Conservation (phyloP, 2,329 filamentous ascomycete genomes). For the Ophiostoma fasciatum region DNA sequence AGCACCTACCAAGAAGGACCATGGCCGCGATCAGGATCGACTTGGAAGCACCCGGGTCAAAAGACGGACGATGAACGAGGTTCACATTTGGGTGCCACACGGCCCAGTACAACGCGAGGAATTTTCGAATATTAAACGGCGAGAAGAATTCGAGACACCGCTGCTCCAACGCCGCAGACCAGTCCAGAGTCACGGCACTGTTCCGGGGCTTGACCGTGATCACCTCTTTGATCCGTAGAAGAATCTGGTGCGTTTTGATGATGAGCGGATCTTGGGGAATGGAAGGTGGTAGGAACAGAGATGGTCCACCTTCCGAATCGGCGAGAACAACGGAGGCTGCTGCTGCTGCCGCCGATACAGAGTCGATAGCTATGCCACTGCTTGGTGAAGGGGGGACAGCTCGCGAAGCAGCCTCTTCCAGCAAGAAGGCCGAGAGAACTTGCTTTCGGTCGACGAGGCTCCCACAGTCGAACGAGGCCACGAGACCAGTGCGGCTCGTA, state of each 20-base stretch:
- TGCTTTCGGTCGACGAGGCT: neutral
- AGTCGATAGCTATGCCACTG: no score
- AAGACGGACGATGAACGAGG: constrained; percentile 1
- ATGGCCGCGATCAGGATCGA: constrained; percentile 1
- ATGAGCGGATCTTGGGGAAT: neutral
- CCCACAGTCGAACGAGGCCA: constrained; percentile 3
- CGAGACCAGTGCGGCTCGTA: constrained; percentile 1
- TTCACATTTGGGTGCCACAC: constrained; percentile 6
- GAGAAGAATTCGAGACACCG: constrained; percentile 3
- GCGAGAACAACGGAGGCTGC: no score
- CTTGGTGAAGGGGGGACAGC: no score
- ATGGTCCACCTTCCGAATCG: no score
- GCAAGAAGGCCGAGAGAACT: neutral
- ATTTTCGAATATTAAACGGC: constrained; percentile 2
- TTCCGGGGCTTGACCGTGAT: constrained; percentile 1
- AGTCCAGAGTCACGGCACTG: constrained; percentile 4
- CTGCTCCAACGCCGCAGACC: constrained; percentile 1
- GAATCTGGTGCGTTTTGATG: constrained; percentile 4
- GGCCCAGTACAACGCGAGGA: constrained; percentile 3
- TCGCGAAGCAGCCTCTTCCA: no score
- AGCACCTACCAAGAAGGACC: no score
- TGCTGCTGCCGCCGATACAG: no score
- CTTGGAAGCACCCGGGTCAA: neutral
- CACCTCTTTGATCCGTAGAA: constrained; percentile 1
- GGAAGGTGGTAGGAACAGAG: neutral